Evolutionary conservation across 2,329 filamentous ascomycete genomes (phyloP), one percentile per base, ranked within the genome.

Genomic region (Nemania sp.): DNA sequence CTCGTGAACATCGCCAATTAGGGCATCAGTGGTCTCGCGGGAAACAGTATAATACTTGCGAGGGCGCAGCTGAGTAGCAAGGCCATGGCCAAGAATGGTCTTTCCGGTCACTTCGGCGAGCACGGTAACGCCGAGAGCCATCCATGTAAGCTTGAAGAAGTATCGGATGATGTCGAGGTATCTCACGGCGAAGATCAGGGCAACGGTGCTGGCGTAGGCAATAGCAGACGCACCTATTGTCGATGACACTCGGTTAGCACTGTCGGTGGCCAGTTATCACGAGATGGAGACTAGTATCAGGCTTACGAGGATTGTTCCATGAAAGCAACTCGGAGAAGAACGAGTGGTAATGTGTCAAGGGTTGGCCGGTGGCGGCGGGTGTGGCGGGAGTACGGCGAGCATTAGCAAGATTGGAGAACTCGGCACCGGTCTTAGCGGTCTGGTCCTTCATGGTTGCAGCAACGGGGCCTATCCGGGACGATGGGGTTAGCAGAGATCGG

Each of bases 281-380:
- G 49, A 54, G 38, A 43, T 15, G 5, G 41, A 13, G 29, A 62
- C 43, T 69, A 54, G 63, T 54, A 4, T 27, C 24, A 62, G 27
- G 83, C 86, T 77, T 84, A 89, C 88, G 86, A 77, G 88, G 88
- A 78, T 90, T 89, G 77, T 90, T 85, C 88, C 90, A 92, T 73
- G 89, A 91, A 69, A 92, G 82, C 65, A 92, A 84, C 78, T 90
- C 88, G 58, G 86, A 87, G 80, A 92, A 92, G 81, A 91, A 88
- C 18, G 89, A 91, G 82, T 92, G 89, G 79, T 91, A 92, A 80
- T 90, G 88, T 67, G 88, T 91, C 76, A 91, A 80, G 58, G 86
- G 86, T 79, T 90, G 88, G 74, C 87, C 88, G 54, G 87, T 89
- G 69, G 86, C 87, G 74, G 88, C 83, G 38, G 83, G 82, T 66